Conservation (phyloP, 352 stramenopile genomes). For the Phytophthora pluvialis region DNA sequence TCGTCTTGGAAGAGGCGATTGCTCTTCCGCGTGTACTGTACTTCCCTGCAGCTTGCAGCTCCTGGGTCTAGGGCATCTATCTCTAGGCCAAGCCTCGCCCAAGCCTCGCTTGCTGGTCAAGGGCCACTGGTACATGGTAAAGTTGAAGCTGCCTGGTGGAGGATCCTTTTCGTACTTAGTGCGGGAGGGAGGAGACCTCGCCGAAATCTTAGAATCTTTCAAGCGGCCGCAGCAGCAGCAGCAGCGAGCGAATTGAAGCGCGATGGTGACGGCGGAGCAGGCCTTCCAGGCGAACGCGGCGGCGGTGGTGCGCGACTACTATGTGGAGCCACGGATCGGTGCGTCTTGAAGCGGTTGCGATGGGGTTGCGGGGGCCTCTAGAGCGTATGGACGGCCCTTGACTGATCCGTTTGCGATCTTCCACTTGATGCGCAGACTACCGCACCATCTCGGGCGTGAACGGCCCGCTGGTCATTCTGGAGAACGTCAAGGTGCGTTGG, state of each 20-base stretch:
- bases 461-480: slow-evolving; percentile 98
- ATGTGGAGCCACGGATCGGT: slow-evolving; percentile 87
- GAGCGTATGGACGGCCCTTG: not conserved
- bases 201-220: slow-evolving; percentile 37
- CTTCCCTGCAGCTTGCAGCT: not conserved
- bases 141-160: slow-evolving; percentile 22
- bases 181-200: not conserved
- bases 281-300: slow-evolving; percentile 79
- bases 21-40: no score
- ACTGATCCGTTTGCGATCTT: slow-evolving; percentile 25
- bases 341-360: slow-evolving; percentile 16
- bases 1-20: not conserved
- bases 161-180: slow-evolving; percentile 31
- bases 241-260: slow-evolving; percentile 31
- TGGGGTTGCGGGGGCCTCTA: not conserved
- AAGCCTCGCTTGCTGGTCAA: not conserved
- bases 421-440: slow-evolving; percentile 79
- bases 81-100: no score
- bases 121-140: no score
- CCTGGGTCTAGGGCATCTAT: not conserved
- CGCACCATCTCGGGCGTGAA: slow-evolving; percentile 99
- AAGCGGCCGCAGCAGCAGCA: slow-evolving; percentile 24
- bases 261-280: slow-evolving; percentile 71
- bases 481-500: slow-evolving; percentile 97
- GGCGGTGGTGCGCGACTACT: slow-evolving; percentile 88